Evolutionary conservation across 306 rosid genomes (phyloP).

Genomic region (Malus domestica): DNA sequence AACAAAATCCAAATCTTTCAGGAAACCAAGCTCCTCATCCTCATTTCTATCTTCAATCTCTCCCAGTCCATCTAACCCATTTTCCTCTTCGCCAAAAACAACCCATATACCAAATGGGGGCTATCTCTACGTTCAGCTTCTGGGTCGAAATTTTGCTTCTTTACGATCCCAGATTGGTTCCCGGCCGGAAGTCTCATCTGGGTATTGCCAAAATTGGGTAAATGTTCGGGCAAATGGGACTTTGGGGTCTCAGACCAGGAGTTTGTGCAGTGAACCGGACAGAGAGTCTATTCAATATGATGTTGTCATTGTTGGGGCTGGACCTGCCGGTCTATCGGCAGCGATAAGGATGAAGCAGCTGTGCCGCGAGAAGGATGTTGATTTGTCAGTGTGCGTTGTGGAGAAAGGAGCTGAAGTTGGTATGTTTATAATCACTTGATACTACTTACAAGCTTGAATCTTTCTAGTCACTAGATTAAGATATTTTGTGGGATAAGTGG

Average conservation of each 20-base stretch:
- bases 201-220: conserved; percentile 6
- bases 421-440: conserved; percentile 11
- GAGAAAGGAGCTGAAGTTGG: conserved; percentile 96
- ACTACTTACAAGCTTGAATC: not conserved
- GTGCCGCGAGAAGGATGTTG: conserved; percentile 49
- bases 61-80: not conserved
- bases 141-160: conserved; percentile 12
- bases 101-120: not conserved
- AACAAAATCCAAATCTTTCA: conserved; percentile 27
- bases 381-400: conserved; percentile 78
- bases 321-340: conserved; percentile 93
- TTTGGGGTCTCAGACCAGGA: conserved; percentile 15
- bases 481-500: not conserved
- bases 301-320: conserved; percentile 93
- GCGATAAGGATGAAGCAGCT: conserved; percentile 79
- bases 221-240: not conserved
- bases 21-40: not conserved
- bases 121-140: conserved; percentile 3
- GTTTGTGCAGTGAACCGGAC: conserved; percentile 40
- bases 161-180: conserved; percentile 5
- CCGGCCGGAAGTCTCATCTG: conserved; percentile 12
- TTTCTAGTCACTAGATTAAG: not conserved
- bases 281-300: conserved; percentile 76
- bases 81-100: not conserved
- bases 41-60: not conserved